Evolutionary conservation across 2,329 filamentous ascomycete species (phyloP), one percentile per base, ranked within the genome.

Genomic region (Sporothrix phasma): DNA sequence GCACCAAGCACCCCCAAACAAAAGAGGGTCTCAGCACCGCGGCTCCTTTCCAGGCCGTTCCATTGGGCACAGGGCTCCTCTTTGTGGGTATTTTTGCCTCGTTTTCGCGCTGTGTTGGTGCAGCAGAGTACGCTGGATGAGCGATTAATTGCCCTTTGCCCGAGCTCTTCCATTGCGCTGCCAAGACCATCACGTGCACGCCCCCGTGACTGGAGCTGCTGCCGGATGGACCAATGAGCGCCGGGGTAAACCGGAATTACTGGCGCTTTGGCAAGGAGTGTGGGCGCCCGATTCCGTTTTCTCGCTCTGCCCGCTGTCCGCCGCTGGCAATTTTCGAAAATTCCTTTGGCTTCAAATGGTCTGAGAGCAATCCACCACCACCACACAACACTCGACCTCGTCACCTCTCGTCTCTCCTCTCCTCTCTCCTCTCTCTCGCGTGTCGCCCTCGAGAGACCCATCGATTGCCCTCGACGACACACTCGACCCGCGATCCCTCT

Each of bases 161-260:
- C 64, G 62, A 46, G 46, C 43, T 26, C 39, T 59, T 19, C 37
- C 37, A 29, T 43, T 5, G 51, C 51, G 5, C 19, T 22, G 19
- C 45, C 22, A 56, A n/a, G 0, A 11, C 6, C 0, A 13, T 62
- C 68, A 69, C 66, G 65, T 69, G 68, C 13, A 0, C 0, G 0
- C 6, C 5, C 67, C n/a, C 64, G 66, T 67, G 68, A 65, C 22
- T 2, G 4, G 6, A 8, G 6, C 37, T 51, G 47, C 17, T 59
- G 60, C 66, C 68, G 65, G 61, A 43, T 61, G n/a, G 64, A 63
- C 69, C 69, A 69, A 69, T 69, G 67, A 69, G 66, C 60, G 63
- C 56, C 68, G 68, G 68, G 67, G 67, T 69, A 69, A 67, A 68
- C 68, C 68, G 68, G 68, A 69, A 68, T 67, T 68, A 65, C 66